Evolutionary conservation across 495 filamentous ascomycete species (phyloP), one percentile per base, ranked within the genome.

Genomic region (Hypoxylon fragiforme): DNA sequence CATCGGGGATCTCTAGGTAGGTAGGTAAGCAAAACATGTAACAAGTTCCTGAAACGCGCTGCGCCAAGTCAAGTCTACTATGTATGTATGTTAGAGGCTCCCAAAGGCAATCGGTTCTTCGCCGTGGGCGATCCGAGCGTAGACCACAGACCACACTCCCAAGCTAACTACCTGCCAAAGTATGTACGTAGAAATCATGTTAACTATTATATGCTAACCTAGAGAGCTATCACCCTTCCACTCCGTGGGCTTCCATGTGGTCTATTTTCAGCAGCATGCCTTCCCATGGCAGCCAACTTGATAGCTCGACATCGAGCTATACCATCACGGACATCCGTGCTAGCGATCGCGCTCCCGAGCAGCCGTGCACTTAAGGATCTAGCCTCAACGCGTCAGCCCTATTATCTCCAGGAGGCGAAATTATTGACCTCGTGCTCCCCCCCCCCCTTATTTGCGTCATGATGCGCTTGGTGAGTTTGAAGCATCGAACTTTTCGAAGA

Each of bases 311-410:
- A 11, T 47, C n/a, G n/a, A n/a, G n/a, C 30, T 28, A 4, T 28
- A 24, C 35, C 9, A 15, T 3, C 36, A 22, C 57, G 57, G 57
- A 60, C 50, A 46, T 60, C 50, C 50, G 57, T 44, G 57, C 21
- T 47, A 37, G 42, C 7, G 7, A 51, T 42, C 46, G 46, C 47
- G 46, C 31, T 24, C 16, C 18, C 42, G 31, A 51, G 4, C 36
- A 20, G 36, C 46, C 46, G 46, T 55, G 42, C 51, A 37, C 16
- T 21, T 53, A 9, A 21, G 22, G 14, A 1, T 26, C 26, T 13
- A 54, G 2, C 32, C 41, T 54, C 49, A 47, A 43, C 36, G 30
- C 45, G 44, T 55, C 45, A 60, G 26, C 39, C 32, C 28, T 20
- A 28, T 9, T 4, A 28, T 4, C 4, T 28, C 4, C 9, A 28